Conservation (phyloP, 371 early-diverging fungal species). For the Apophysomyces sp. region DNA sequence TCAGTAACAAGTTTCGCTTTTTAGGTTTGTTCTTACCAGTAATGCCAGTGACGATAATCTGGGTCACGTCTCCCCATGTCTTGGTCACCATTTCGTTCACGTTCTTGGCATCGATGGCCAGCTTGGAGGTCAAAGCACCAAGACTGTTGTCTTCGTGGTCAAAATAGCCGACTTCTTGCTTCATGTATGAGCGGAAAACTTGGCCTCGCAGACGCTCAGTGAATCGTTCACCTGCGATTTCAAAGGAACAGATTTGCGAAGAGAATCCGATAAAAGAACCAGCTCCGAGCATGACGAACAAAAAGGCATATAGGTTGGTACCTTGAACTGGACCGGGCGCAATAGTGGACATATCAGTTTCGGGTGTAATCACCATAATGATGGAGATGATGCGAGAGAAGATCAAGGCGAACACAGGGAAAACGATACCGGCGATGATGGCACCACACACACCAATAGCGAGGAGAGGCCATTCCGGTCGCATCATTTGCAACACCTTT, state of each 20-base stretch:
- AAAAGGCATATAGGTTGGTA: slow-evolving; percentile 73
- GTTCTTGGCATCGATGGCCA: slow-evolving; percentile 81
- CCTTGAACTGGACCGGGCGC: slow-evolving; percentile 43
- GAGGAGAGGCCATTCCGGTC: slow-evolving; percentile 40
- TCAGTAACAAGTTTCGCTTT: not conserved
- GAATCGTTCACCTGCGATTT: slow-evolving; percentile 55
- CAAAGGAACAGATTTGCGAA: slow-evolving; percentile 40
- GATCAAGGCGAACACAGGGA: slow-evolving; percentile 51
- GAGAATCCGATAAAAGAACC: slow-evolving; percentile 48
- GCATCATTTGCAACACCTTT: slow-evolving; percentile 35
- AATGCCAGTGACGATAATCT: slow-evolving; percentile 37
- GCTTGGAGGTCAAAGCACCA: slow-evolving; percentile 81
- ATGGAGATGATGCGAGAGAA: slow-evolving; percentile 41
- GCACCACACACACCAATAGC: slow-evolving; percentile 46
- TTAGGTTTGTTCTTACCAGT: slow-evolving; percentile 9
- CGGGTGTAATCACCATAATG: slow-evolving; percentile 13
- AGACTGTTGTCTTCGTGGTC: slow-evolving; percentile 81
- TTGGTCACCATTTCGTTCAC: slow-evolving; percentile 64
- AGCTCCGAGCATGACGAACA: slow-evolving; percentile 70
- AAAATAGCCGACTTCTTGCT: slow-evolving; percentile 88
- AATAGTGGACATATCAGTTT: slow-evolving; percentile 15
- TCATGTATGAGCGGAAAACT: slow-evolving; percentile 61
- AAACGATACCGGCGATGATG: slow-evolving; percentile 56
- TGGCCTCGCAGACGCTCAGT: slow-evolving; percentile 60
- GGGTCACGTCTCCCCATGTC: slow-evolving; percentile 45